Percentiles rank a stretch among this genome's conserved stretches.
Conservation (phyloP, 208 protist species). For the Trypanosoma lewisi region DNA sequence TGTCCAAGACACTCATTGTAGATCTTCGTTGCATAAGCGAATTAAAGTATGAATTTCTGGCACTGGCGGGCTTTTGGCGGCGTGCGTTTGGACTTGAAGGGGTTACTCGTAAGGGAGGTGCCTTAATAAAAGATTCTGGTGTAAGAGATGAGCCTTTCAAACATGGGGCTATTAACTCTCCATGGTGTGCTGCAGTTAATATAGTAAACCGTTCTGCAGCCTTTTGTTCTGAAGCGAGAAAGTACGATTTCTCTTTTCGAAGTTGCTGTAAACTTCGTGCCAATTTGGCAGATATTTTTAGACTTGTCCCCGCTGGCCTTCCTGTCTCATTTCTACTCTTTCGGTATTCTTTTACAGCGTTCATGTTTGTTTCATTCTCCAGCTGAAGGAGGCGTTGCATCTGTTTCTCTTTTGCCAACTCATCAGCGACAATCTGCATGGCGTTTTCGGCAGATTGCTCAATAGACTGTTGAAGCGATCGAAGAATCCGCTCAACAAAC, state of each 20-base stretch:
- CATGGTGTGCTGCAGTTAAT: conserved; percentile 63
- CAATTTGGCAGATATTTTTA: conserved; percentile 50
- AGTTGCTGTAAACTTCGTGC: conserved; percentile 41
- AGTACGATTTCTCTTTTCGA: conserved; percentile 43
- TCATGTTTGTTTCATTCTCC: conserved; percentile 35
- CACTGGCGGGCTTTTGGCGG: conserved; percentile 27
- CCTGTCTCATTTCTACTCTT: conserved; percentile 13
- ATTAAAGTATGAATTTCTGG: conserved; percentile 54
- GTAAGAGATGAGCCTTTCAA: conserved; percentile 53
- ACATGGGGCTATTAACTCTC: conserved; percentile 61
- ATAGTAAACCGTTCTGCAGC: conserved; percentile 50
- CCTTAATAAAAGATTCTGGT: conserved; percentile 41
- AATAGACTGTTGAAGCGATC: conserved; percentile 54
- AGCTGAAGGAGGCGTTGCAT: conserved; percentile 89
- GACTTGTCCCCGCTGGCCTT: conserved; percentile 13
- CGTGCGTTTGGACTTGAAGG: conserved; percentile 10
- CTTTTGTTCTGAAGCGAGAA: conserved; percentile 16
- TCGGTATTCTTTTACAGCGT: conserved; percentile 13
- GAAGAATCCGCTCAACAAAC: conserved; percentile 66
- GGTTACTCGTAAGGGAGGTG: conserved; percentile 31
- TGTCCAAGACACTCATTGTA: conserved; percentile 46
- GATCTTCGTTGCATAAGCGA: conserved; percentile 53
- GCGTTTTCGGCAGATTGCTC: conserved; percentile 74
- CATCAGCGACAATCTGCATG: conserved; percentile 89
- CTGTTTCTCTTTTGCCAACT: conserved; percentile 87